Conservation (phyloP, 169 alveolate genomes). For the Plasmodium gaboni region DNA sequence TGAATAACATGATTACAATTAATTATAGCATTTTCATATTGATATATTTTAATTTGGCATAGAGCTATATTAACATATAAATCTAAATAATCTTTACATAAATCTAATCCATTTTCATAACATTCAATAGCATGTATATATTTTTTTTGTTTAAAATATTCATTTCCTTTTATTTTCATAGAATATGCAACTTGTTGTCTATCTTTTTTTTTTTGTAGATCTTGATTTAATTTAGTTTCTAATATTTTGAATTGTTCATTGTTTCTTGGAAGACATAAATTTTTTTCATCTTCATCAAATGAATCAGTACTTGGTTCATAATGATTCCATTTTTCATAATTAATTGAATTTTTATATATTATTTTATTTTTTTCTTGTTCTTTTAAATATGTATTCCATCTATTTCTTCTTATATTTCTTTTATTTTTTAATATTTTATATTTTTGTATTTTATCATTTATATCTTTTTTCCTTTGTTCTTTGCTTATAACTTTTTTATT, state of each 20-base stretch:
- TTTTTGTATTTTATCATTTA: slow-evolving; percentile 31
- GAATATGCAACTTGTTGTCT: slow-evolving; percentile 18
- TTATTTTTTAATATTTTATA: slow-evolving; percentile 25
- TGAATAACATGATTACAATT: slow-evolving; percentile 33
- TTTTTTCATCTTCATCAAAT: slow-evolving; percentile 47
- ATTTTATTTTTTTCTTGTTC: not conserved
- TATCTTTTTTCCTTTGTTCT: slow-evolving; percentile 31
- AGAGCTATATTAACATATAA: slow-evolving; percentile 34
- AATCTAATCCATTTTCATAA: slow-evolving; percentile 24
- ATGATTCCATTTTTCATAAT: slow-evolving; percentile 58
- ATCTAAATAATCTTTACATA: slow-evolving; percentile 43
- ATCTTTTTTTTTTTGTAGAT: slow-evolving; percentile 29
- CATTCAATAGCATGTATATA: slow-evolving; percentile 47
- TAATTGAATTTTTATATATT: not conserved
- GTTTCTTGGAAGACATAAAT: slow-evolving; percentile 16
- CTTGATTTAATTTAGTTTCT: slow-evolving; percentile 27
- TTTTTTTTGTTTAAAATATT: slow-evolving; percentile 19
- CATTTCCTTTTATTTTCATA: slow-evolving; percentile 41
- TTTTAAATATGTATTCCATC: slow-evolving; percentile 29
- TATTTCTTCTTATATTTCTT: slow-evolving; percentile 34
- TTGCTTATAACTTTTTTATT: slow-evolving; percentile 12
- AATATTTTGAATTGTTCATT: slow-evolving; percentile 8
- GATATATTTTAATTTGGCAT: slow-evolving; percentile 36
- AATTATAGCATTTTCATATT: slow-evolving; percentile 29
- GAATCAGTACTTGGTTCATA: slow-evolving; percentile 63